Evolutionary conservation across 2,329 filamentous ascomycete genomes (phyloP), one percentile per base, ranked within the genome.

Genomic region (Metarhizium brunneum): DNA sequence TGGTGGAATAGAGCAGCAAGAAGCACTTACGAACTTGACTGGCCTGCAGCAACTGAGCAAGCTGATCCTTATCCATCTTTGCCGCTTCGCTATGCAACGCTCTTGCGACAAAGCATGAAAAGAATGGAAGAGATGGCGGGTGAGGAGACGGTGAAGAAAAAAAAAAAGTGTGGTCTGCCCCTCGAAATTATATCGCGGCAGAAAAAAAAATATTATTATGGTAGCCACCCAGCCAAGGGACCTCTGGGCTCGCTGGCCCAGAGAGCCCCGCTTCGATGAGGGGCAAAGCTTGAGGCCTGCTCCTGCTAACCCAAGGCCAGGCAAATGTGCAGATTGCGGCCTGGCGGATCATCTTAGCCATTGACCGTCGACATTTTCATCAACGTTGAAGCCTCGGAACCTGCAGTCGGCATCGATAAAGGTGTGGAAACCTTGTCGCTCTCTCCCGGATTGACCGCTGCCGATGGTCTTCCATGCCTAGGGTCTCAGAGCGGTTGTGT

Each of bases 21-120:
- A 49, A 48, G 54, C 25, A 84, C 88, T 77, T 77, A 94, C 90
- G 91, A 71, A 90, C 85, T 74, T 95, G 83, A 66, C 92, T 85
- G 75, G 88, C 86, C 80, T 94, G 84, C 70, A 96, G 83, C 75
- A 96, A 84, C 77, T 87, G 81, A 63, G 94, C 81, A 70, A 96
- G 91, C 75, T 88, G 84, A 72, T 90, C 85, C 67, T 74, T 75
- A 62, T 76, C 73, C 73, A 75, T 75, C 56, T 50, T 58, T 6
- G 52, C 49, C 56, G 56, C 56, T 47, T 47, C 43, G 56, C 54
- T 56, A 35, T 54, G 52, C 47, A 53, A 53, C 25, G 56, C 50
- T 57, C 50, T 47, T 55, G 52, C 57, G 54, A 57, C 54, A 59
- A 50, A 56, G 51, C 4, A 43, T 54, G 54, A 54, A 53, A 55